Percentiles rank a stretch among this genome's conserved stretches.
Evolutionary conservation across 345 rosid species (phyloP).

Genomic region (Lumnitzera littorea): DNA sequence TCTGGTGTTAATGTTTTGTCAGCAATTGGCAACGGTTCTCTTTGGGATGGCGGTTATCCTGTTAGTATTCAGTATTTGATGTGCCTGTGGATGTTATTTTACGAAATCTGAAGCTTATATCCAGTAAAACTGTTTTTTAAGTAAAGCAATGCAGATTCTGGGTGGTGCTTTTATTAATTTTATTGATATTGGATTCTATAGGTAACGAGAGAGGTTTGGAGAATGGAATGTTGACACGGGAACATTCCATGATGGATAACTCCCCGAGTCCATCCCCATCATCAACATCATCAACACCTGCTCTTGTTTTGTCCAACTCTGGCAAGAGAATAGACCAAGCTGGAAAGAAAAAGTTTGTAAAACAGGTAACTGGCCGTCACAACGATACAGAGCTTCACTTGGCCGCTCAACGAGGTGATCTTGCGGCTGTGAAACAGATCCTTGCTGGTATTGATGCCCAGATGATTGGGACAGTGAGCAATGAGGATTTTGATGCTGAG

Average conservation of each 20-base stretch:
- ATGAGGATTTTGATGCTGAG: constrained; percentile 64
- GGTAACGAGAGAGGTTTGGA: constrained; percentile 65
- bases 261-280: constrained; percentile 80
- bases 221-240: constrained; percentile 37
- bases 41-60: too few relatives aligned
- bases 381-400: constrained; percentile 85
- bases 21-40: too few relatives aligned
- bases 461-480: constrained; percentile 59
- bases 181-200: constrained; percentile 12
- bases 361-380: constrained; percentile 88
- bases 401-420: constrained; percentile 84
- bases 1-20: too few relatives aligned
- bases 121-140: too few relatives aligned
- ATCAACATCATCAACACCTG: constrained; percentile 69
- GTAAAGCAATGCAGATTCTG: not conserved
- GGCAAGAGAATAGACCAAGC: constrained; percentile 94
- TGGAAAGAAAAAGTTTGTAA: constrained; percentile 83
- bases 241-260: constrained; percentile 31
- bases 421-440: constrained; percentile 64
- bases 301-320: constrained; percentile 65
- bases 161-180: constrained; percentile 1
- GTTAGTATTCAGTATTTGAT: too few relatives aligned
- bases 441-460: constrained; percentile 65
- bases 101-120: too few relatives aligned
- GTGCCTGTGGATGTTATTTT: too few relatives aligned